These are phyloP conservation scores for Backusella morwellensis DNA, from an alignment of 192 early-diverging fungal genomes.

Conservation along the genomic window DNA sequence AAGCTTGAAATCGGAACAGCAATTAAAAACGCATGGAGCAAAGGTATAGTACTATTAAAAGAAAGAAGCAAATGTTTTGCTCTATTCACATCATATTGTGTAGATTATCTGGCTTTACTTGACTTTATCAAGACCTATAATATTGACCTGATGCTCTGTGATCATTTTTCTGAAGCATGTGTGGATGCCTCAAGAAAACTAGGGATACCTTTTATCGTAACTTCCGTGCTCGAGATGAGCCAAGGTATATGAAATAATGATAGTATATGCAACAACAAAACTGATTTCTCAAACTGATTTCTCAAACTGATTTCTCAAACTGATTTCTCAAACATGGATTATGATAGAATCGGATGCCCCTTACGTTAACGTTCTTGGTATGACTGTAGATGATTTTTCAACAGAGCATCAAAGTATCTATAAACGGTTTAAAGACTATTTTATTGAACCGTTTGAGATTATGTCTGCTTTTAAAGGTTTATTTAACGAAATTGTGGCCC, in stretches of 20 bases:
- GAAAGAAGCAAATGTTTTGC: neutral
- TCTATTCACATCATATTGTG: neutral
- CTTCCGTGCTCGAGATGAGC: constrained; percentile 13
- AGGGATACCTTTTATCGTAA: constrained; percentile 24
- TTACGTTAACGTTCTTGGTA: neutral
- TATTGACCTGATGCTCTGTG: constrained; percentile 15
- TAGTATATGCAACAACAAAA: neutral
- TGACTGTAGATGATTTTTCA: neutral
- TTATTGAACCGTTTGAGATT: neutral
- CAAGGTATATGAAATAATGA: neutral
- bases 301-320: too few relatives aligned
- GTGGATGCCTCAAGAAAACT: neutral
- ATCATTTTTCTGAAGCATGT: constrained; percentile 20
- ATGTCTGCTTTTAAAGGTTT: too few relatives aligned
- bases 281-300: neutral
- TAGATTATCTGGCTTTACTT: neutral
- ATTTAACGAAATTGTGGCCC: neutral
- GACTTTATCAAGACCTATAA: neutral
- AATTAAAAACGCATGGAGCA: neutral
- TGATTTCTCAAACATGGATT: neutral
- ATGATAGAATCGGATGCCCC: neutral
- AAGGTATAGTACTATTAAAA: neutral
- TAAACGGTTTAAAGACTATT: neutral
- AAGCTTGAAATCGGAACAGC: neutral
- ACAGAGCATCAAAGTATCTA: neutral